Percentiles rank a stretch among this genome's conserved stretches.
Conservation (phyloP, 2,329 filamentous ascomycete genomes). For the Plenodomus lindquistii region DNA sequence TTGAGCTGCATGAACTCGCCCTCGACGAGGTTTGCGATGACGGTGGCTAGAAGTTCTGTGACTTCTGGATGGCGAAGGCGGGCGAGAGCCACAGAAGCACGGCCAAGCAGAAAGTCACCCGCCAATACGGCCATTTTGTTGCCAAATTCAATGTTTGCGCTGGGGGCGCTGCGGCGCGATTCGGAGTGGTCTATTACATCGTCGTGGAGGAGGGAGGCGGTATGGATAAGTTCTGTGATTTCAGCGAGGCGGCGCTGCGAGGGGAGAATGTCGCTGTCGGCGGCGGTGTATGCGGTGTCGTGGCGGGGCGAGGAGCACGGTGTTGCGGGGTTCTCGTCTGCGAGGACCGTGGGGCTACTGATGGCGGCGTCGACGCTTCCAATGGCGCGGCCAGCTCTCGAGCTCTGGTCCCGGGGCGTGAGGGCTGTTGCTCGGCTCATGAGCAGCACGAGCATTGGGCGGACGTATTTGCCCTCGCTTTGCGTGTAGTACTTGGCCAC, state of each 20-base stretch:
- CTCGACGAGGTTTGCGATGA: constrained; percentile 96
- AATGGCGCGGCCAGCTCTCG: constrained; percentile 24
- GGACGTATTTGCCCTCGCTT: constrained; percentile 94
- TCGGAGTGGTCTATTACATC: constrained; percentile 96
- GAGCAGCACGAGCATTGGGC: constrained; percentile 89
- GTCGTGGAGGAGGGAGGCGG: constrained; percentile 93
- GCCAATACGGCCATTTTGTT: constrained; percentile 99
- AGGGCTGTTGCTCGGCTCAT: constrained; percentile 94
- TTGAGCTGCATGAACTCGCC: constrained; percentile 99
- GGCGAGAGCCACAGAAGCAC: constrained; percentile 90
- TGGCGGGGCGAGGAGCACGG: constrained; percentile 57
- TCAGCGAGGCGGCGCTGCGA: constrained; percentile 90
- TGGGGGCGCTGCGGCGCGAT: constrained; percentile 79
- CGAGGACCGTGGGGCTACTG: constrained; percentile 64
- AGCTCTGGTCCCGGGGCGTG: constrained; percentile 60
- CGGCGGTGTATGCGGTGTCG: constrained; percentile 49
- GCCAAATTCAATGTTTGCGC: constrained; percentile 92
- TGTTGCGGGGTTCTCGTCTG: constrained; percentile 72
- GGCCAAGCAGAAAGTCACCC: constrained; percentile 92
- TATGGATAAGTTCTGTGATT: constrained; percentile 97
- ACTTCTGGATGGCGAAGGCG: constrained; percentile 91
- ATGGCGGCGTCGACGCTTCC: constrained; percentile 62
- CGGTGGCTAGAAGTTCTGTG: constrained; percentile 89
- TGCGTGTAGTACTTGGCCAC: constrained; percentile 98
- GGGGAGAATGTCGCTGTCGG: constrained; percentile 76